Evolutionary conservation across 2,329 filamentous ascomycete species (phyloP), one percentile per base, ranked within the genome.

Genomic region (Colletotrichum lini): DNA sequence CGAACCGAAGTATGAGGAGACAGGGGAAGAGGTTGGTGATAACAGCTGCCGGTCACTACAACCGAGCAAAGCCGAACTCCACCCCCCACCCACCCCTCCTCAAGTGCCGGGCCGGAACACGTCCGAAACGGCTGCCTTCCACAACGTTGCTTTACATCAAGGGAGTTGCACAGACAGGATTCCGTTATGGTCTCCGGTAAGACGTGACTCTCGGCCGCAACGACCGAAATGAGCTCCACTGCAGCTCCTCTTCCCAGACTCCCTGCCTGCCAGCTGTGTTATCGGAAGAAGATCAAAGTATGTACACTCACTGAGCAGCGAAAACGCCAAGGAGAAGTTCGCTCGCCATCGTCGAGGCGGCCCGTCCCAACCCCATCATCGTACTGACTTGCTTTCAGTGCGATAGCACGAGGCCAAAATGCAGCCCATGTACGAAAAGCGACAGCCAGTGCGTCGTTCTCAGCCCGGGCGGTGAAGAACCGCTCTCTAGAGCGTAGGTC

Each of bases 401-500:
- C 52, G 79, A 81, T 60, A 78, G 76, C 63, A 68, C 60, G 38
- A 72, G 78, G 10, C 79, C 79, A 2, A 77, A 74, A 71, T 80
- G 79, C 60, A 72, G 72, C 15, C 68, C 74, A 13, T 81, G 78
- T 59, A 67, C 73, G 15, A 78, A 74, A 35, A 75, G 72, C 42
- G 74, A 73, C 1, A 67, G 72, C 15, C 75, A 74, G 30, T 81
- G 79, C 53, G 63, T 80, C 52, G 78, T 79, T 6, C 65, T 80
- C 15, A 74, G 72, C 42, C 64, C 77, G 0, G 74, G 73, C 21
- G 75, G 75, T 9, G 65, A 74, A 13, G 70, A 75, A 49, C 16
- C 73, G 18, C 62, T 80, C n/a, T 73, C 76, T 16, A 57, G 79
- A 67, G 73, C 76, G 70, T 76, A 74, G 18, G 73, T 50, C 21